phyloP scores from a whole-genome alignment of 2,329 filamentous ascomycete genomes.

The Aspergillus brunneoviolaceus region DNA sequence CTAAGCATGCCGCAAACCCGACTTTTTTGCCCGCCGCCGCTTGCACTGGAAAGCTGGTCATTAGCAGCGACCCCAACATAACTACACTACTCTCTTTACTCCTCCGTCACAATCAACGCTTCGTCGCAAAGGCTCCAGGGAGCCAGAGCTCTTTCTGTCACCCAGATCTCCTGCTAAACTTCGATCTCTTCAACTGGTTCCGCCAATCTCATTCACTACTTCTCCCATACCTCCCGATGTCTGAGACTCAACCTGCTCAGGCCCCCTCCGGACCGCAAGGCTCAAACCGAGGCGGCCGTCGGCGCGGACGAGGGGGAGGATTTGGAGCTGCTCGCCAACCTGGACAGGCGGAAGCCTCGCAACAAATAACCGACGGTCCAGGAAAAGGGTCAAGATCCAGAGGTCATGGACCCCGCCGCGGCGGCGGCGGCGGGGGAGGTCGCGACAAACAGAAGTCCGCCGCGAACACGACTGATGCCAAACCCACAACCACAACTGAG shows the following conservation, averaged over 20 bases:
- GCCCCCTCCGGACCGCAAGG: slow-evolving; percentile 30
- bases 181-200: not conserved
- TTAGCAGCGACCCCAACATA: slow-evolving; percentile 12
- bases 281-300: slow-evolving; percentile 44
- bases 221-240: slow-evolving; percentile 24
- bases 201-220: slow-evolving; percentile 5
- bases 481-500: slow-evolving; percentile 42
- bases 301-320: slow-evolving; percentile 42
- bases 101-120: slow-evolving; percentile 2
- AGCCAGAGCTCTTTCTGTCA: slow-evolving; percentile 12
- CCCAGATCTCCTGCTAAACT: slow-evolving; percentile 1
- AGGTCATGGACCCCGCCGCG: slow-evolving; percentile 33
- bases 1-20: slow-evolving; percentile 19
- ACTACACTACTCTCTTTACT: slow-evolving; percentile 1
- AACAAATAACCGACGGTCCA: slow-evolving; percentile 23
- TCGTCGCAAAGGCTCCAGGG: slow-evolving; percentile 12
- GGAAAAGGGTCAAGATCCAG: slow-evolving; percentile 40
- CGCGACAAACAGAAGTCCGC: slow-evolving; percentile 30
- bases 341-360: slow-evolving; percentile 30
- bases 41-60: slow-evolving; percentile 10
- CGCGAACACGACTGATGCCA: slow-evolving; percentile 42
- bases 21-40: slow-evolving; percentile 23
- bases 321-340: slow-evolving; percentile 21
- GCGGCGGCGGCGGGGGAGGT: slow-evolving; percentile 32
- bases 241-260: slow-evolving; percentile 29